Evolutionary conservation across 2,329 filamentous ascomycete genomes (phyloP), one percentile per base, ranked within the genome.

Genomic region (Polychaeton citri): DNA sequence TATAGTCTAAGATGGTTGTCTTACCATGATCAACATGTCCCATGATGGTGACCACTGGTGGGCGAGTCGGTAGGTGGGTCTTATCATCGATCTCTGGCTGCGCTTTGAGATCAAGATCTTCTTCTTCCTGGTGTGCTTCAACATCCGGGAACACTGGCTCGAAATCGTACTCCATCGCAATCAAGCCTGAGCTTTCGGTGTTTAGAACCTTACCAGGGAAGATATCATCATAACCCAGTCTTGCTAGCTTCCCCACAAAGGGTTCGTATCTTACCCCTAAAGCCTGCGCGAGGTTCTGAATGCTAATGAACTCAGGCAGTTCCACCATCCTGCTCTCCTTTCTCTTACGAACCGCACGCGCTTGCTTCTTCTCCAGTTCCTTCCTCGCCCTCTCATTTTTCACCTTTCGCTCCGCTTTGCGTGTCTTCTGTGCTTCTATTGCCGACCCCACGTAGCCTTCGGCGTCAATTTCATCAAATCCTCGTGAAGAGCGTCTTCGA

Each of bases 21-120:
- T 98, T 98, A 36, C 90, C 90, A 57, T 98, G 90, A 55, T 98
- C 92, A 49, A 98, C 90, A 46, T 98, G 90, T 2, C 90, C 90
- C 92, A 98, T 98, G 52, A 98, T 98, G 0, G 92, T 96, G 26
- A 98, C 87, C 21, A 98, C 85, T 0, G 90, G 92, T 6, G 90
- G 88, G 12, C 92, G 75, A 21, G 66, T 60, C 2, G 86, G 85
- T 6, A 95, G 60, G 10, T 59, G 48, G 0, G 80, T 74, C 33
- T 66, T 71, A 55, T 88, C 83, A 40, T 36, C 52, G 39, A 75
- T 73, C 18, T 69, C 63, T 1, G 85, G 79, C 8, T 78, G 73
- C 17, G 81, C 71, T 42, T 71, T 72, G 26, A 98, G 62, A 56
- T 98, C 88, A 31, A 76, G 66, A 32, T 79, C 75, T 13, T 62